Evolutionary conservation across 192 early-diverging fungal species (phyloP).

Genomic region (Umbelopsis isabellina): DNA sequence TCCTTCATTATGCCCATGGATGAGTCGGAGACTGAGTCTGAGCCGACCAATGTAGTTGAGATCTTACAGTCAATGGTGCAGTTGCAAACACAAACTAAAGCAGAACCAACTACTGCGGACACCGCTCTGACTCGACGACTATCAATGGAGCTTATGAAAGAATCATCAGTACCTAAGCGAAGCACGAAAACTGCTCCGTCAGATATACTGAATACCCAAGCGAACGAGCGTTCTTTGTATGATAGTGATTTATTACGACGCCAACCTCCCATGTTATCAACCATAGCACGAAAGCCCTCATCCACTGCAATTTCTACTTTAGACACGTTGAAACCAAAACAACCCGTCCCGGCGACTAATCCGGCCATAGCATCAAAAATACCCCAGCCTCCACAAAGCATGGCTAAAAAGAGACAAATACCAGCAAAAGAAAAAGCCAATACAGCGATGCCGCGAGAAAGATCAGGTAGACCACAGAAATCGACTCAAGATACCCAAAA

Average conservation of each 20-base stretch:
- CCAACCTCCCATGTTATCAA: constrained; percentile 6
- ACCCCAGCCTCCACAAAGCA: constrained; percentile 14
- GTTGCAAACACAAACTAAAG: not conserved
- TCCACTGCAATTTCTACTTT: not conserved
- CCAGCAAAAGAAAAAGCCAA: not conserved
- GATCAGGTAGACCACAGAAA: not conserved
- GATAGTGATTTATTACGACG: constrained; percentile 7
- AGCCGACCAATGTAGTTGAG: constrained; percentile 5
- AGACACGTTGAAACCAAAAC: not conserved
- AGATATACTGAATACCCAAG: constrained; percentile 9
- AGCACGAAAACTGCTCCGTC: not conserved
- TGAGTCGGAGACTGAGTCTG: not conserved
- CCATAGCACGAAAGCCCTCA: not conserved
- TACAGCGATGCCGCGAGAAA: not conserved
- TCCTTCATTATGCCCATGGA: not conserved
- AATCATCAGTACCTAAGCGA: constrained; percentile 13
- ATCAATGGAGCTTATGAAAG: constrained; percentile 39
- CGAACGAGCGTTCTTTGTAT: not conserved
- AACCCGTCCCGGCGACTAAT: not conserved
- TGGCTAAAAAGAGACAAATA: constrained; percentile 18
- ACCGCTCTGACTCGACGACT: constrained; percentile 22
- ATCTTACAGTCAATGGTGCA: constrained; percentile 12
- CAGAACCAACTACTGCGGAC: not conserved
- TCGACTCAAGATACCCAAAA: not conserved
- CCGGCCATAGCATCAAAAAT: not conserved